Conservation (phyloP, 164 flowering plant genomes). For the Stephania japonica region DNA sequence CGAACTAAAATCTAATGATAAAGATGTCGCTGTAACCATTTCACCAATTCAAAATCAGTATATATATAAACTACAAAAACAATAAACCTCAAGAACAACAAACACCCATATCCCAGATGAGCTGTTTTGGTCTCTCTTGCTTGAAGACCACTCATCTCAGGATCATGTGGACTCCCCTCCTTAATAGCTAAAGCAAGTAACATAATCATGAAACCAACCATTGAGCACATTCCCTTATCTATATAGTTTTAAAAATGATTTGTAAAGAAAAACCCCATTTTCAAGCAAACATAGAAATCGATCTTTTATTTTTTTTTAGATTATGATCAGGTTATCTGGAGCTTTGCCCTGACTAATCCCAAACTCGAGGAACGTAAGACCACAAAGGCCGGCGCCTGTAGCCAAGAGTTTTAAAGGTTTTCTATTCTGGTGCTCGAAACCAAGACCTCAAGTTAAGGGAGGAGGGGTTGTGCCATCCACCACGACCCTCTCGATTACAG, state of each 20-base stretch:
- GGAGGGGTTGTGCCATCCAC: too few species aligned
- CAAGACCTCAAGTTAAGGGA: too few species aligned
- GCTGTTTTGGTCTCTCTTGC: constrained; percentile 1
- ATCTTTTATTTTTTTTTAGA: background rate
- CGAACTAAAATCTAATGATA: background rate
- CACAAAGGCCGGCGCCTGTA: too few species aligned
- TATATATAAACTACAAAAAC: background rate
- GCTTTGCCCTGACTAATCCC: too few species aligned
- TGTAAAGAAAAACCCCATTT: background rate
- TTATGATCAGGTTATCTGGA: too few species aligned
- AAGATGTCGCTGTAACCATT: background rate
- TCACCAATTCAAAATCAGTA: constrained; percentile 6
- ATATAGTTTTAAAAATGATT: background rate
- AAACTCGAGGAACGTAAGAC: too few species aligned
- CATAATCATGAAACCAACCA: background rate
- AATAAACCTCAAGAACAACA: background rate
- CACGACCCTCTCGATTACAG: background rate
- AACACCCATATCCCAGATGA: background rate
- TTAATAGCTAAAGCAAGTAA: background rate
- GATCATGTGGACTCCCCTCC: background rate
- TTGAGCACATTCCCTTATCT: background rate
- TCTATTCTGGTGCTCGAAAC: too few species aligned
- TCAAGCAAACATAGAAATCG: background rate
- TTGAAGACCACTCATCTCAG: background rate
- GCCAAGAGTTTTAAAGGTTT: too few species aligned